These are phyloP conservation scores for Schrenkiella parvula DNA, from an alignment of 345 rosid genomes.

Conservation along the genomic window DNA sequence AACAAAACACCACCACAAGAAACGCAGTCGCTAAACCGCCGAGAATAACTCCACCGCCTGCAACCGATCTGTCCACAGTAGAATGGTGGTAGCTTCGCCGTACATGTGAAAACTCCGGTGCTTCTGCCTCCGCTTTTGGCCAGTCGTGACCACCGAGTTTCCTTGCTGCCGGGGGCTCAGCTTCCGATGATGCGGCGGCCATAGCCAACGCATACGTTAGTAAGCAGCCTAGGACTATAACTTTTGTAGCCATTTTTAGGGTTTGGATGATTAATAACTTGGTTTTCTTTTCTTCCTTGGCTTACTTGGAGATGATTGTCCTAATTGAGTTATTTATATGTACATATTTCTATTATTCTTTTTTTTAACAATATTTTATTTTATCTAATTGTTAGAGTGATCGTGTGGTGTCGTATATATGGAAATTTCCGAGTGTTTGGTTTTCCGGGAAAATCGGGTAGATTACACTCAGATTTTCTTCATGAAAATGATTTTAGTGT, in stretches of 20 bases:
- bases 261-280: neutral
- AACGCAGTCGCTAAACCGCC: constrained; percentile 73
- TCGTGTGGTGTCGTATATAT: constrained; percentile 32
- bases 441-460: constrained; percentile 22
- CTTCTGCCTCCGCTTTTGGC: constrained; percentile 9
- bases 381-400: neutral
- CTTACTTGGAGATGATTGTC: constrained; percentile 18
- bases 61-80: constrained; percentile 60
- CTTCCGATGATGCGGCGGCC: constrained; percentile 17
- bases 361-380: neutral
- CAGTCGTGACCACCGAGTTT: constrained; percentile 42
- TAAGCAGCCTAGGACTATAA: constrained; percentile 12
- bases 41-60: constrained; percentile 76
- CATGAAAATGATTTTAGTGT: neutral
- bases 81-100: constrained; percentile 37
- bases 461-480: neutral
- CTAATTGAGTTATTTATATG: constrained; percentile 17
- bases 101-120: constrained; percentile 12
- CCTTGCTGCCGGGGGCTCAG: constrained; percentile 36
- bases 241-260: constrained; percentile 8
- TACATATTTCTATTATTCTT: neutral
- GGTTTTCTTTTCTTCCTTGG: neutral
- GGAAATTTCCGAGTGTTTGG: constrained; percentile 35
- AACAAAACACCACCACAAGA: constrained; percentile 62
- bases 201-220: constrained; percentile 23